Evolutionary conservation across 1,284 basidiomycete species (phyloP), one percentile per base, ranked within the genome.

Genomic region (Rhizopogon hawkerae): DNA sequence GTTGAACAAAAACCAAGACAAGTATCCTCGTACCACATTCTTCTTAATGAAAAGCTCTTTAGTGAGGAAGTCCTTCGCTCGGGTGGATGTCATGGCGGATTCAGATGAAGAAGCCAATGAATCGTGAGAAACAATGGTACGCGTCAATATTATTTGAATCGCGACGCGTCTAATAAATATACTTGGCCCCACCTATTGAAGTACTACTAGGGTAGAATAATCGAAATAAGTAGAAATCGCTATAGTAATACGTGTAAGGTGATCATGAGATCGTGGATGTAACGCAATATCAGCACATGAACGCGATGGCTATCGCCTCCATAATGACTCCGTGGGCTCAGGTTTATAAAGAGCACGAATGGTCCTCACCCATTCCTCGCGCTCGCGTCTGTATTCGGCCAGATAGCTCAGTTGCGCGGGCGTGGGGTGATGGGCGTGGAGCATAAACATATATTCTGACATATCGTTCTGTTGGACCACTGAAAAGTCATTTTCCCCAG

Each of bases 21-120:
- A 31, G 0, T 9, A 38, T 50, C n/a, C 16, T 63, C 81, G 35
- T 60, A 85, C 85, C 48, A 86, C 73, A 52, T 75, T 81, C 57
- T 73, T 77, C 36, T 80, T 74, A 33, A 83, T 78, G 43, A 75
- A 73, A 16, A 85, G 61, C 48, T 85, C 76, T 56, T 84, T 83
- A 13, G 76, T 76, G 35, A 86, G 69, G 53, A 75, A 84, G 58
- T 84, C 77, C 24, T 68, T 62, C 35, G 75, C 69, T 37, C 60
- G 57, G 46, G 70, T 62, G 5, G 70, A 67, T 21, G 75, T 60
- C 79, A 81, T 83, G 42, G 42, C 52, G 48, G 48, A 39, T 23
- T 23, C 21, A 11, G 41, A 35, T 29, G 26, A 23, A 23, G 14
- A 49, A 50, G 33, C 24, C 3, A 18, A 9, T 42, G 10, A 13